phyloP scores from a whole-genome alignment of 1,284 basidiomycete species.

The Irpex sp. region DNA sequence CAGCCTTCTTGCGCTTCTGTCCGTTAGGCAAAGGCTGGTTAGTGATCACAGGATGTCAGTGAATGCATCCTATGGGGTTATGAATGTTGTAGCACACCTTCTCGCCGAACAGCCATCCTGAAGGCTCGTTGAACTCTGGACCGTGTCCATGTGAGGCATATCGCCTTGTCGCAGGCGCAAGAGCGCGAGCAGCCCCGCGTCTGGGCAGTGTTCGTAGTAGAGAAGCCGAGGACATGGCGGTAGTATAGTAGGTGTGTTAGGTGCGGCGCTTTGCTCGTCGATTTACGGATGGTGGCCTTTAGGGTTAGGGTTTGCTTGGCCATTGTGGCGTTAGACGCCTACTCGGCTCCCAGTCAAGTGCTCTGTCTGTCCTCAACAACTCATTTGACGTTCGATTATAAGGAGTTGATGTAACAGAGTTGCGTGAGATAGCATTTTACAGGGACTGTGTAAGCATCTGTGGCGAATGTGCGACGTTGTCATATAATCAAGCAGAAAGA shows the following conservation, averaged over 20 bases:
- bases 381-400: too few relatives aligned
- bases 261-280: constrained; percentile 2
- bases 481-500: too few relatives aligned
- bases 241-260: constrained; percentile 7
- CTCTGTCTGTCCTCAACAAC: too few relatives aligned
- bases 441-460: too few relatives aligned
- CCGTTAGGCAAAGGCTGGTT: constrained; percentile 84
- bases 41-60: neutral
- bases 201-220: constrained; percentile 29
- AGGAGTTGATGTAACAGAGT: too few relatives aligned
- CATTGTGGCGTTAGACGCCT: neutral
- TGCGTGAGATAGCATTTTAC: too few relatives aligned
- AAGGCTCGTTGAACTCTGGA: constrained; percentile 84
- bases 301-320: constrained; percentile 5
- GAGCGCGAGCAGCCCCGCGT: constrained; percentile 16
- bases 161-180: constrained; percentile 29
- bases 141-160: constrained; percentile 70
- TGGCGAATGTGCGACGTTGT: too few relatives aligned
- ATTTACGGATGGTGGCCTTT: neutral
- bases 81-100: constrained; percentile 51
- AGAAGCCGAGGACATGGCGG: constrained; percentile 32
- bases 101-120: constrained; percentile 86
- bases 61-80: neutral
- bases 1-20: constrained; percentile 81
- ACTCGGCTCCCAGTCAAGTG: neutral